Conservation (phyloP, 2,329 filamentous ascomycete genomes). For the Trichocomaceae sp. region DNA sequence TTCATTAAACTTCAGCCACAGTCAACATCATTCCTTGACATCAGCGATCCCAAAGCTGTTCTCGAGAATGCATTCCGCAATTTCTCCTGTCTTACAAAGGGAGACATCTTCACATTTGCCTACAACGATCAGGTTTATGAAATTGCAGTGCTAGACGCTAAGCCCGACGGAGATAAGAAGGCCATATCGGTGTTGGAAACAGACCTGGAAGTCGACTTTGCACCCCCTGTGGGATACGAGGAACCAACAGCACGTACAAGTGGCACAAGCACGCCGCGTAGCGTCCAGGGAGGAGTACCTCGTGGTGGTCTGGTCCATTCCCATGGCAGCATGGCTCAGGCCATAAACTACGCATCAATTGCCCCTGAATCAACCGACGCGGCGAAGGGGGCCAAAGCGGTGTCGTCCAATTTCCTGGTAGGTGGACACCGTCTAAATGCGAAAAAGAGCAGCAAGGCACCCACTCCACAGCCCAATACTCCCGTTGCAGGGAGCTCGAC, state of each 20-base stretch:
- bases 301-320: constrained; percentile 69
- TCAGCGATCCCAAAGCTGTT: constrained; percentile 93
- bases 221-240: constrained; percentile 85
- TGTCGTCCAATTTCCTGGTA: constrained; percentile 70
- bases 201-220: constrained; percentile 93
- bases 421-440: constrained; percentile 74
- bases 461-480: constrained; percentile 66
- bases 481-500: constrained; percentile 56
- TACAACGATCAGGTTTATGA: constrained; percentile 95
- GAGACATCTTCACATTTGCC: constrained; percentile 89
- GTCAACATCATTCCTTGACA: constrained; percentile 87
- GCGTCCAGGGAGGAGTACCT: constrained; percentile 52
- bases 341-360: constrained; percentile 94
- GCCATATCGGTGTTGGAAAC: constrained; percentile 92
- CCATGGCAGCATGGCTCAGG: constrained; percentile 90
- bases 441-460: constrained; percentile 72
- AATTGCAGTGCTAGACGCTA: constrained; percentile 88
- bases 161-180: constrained; percentile 74
- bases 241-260: constrained; percentile 66
- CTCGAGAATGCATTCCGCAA: constrained; percentile 94
- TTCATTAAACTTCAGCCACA: constrained; percentile 97
- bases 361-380: constrained; percentile 67
- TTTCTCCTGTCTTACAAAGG: constrained; percentile 87
- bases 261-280: constrained; percentile 81
- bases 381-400: constrained; percentile 55